phyloP scores from a whole-genome alignment of 129 eudicot genomes.

The Centrapalus pauciflorus region DNA sequence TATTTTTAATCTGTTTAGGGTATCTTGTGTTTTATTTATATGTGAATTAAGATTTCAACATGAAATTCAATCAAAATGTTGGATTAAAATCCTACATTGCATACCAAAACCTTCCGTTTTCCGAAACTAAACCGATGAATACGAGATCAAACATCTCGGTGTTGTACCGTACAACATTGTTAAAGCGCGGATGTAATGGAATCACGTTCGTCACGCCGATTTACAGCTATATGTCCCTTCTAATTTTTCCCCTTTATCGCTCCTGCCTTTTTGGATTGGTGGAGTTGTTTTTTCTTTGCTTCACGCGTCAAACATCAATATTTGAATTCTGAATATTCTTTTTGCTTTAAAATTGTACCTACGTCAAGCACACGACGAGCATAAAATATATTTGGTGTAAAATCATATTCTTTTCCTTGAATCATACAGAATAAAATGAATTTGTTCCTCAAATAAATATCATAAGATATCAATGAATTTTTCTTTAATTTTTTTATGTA shows the following conservation, averaged over 20 bases:
- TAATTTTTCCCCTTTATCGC: neutral
- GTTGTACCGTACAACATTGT: slow-evolving; percentile 30
- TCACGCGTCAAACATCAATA: slow-evolving; percentile 7
- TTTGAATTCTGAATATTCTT: neutral
- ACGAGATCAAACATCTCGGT: slow-evolving; percentile 17
- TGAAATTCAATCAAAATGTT: slow-evolving; percentile 7
- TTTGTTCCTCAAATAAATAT: no score
- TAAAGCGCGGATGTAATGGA: neutral
- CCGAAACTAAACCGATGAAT: slow-evolving; percentile 8
- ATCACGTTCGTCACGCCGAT: slow-evolving; percentile 24
- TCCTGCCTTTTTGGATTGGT: slow-evolving; percentile 17
- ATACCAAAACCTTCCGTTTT: slow-evolving; percentile 6
- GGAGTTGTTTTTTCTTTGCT: slow-evolving; percentile 4
- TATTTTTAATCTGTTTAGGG: slow-evolving; percentile 3
- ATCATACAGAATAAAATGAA: no score
- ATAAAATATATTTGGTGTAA: no score
- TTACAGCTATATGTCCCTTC: slow-evolving; percentile 12
- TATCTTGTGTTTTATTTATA: neutral
- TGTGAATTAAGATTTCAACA: neutral
- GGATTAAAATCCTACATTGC: slow-evolving; percentile 25
- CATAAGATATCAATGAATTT: no score
- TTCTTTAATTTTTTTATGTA: no score
- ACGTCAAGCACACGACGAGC: no score
- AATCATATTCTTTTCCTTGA: no score
- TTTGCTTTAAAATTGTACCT: neutral